Percentiles rank a stretch among this genome's conserved stretches.
phyloP scores from a whole-genome alignment of 176 grass and related monocot species.

The Elaeis guineensis region DNA sequence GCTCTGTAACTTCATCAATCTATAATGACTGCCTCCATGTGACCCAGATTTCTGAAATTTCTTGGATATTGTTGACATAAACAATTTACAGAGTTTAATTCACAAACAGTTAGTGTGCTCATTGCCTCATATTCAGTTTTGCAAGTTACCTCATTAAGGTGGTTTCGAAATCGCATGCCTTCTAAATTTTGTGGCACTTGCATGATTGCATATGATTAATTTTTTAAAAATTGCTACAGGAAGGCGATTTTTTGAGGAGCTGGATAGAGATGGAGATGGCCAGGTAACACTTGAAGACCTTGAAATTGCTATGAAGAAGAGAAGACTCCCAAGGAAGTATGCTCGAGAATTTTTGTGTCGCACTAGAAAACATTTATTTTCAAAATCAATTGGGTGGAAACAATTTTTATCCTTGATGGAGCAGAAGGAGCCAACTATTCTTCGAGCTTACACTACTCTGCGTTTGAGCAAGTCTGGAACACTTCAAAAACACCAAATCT shows the following conservation, averaged over 20 bases:
- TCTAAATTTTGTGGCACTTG: too few species aligned
- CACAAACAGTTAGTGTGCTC: too few species aligned
- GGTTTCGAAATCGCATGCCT: too few species aligned
- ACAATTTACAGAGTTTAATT: too few species aligned
- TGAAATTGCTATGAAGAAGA: slow-evolving; percentile 87
- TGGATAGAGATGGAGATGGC: slow-evolving; percentile 89
- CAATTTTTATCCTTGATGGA: slow-evolving; percentile 94
- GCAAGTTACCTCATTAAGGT: too few species aligned
- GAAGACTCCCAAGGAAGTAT: slow-evolving; percentile 67
- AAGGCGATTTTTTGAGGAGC: slow-evolving; percentile 93
- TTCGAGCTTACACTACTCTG: slow-evolving; percentile 86
- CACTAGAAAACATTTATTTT: slow-evolving; percentile 80
- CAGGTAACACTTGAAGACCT: slow-evolving; percentile 91
- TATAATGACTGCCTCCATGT: too few species aligned
- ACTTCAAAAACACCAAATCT: slow-evolving; percentile 84
- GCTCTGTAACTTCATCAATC: too few species aligned
- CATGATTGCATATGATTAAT: too few species aligned
- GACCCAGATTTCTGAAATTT: too few species aligned
- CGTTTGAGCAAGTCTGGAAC: slow-evolving; percentile 97
- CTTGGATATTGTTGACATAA: too few species aligned
- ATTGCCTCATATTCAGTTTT: too few species aligned
- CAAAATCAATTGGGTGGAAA: slow-evolving; percentile 96
- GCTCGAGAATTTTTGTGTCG: slow-evolving; percentile 65
- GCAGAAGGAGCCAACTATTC: slow-evolving; percentile 92
- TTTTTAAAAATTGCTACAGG: slow-evolving; percentile 33